A percentile compares a stretch with the other conserved stretches of the same genome.
Evolutionary conservation across 345 rosid species (phyloP).

Genomic region (Durio zibethinus): DNA sequence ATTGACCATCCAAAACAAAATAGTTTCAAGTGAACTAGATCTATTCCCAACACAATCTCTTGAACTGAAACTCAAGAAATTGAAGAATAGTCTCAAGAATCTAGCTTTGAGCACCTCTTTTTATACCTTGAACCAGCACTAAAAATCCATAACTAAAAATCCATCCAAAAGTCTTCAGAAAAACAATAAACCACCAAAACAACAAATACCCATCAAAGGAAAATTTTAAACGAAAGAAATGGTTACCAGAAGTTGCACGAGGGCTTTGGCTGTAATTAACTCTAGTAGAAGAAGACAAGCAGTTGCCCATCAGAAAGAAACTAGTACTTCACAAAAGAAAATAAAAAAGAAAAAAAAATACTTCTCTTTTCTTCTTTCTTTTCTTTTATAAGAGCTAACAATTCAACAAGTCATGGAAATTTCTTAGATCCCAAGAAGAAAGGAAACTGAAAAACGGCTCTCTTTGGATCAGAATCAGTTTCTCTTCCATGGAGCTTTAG

Average conservation of each 20-base stretch:
- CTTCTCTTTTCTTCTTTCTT: background rate
- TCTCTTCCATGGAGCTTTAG: background rate
- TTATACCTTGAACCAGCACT: background rate
- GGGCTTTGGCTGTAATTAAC: constrained; percentile 51
- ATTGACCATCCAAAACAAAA: background rate
- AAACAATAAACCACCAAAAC: background rate
- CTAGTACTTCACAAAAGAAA: background rate
- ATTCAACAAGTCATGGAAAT: background rate
- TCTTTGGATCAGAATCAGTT: background rate
- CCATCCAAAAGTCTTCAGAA: background rate
- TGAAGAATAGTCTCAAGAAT: background rate
- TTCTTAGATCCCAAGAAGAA: background rate
- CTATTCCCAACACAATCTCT: background rate
- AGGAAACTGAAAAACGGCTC: background rate
- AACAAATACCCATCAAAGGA: background rate
- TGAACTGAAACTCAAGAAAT: background rate
- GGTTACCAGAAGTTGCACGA: constrained; percentile 57
- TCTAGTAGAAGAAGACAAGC: constrained; percentile 63
- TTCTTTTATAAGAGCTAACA: background rate
- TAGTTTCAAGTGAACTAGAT: constrained; percentile 5
- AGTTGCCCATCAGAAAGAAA: constrained; percentile 60
- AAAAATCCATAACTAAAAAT: background rate
- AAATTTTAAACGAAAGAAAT: background rate
- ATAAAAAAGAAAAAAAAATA: background rate
- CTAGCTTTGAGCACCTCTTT: background rate